These are phyloP conservation scores for Hymenoscyphus infarciens DNA, from an alignment of 2,329 filamentous ascomycete species.

Conservation along the genomic window DNA sequence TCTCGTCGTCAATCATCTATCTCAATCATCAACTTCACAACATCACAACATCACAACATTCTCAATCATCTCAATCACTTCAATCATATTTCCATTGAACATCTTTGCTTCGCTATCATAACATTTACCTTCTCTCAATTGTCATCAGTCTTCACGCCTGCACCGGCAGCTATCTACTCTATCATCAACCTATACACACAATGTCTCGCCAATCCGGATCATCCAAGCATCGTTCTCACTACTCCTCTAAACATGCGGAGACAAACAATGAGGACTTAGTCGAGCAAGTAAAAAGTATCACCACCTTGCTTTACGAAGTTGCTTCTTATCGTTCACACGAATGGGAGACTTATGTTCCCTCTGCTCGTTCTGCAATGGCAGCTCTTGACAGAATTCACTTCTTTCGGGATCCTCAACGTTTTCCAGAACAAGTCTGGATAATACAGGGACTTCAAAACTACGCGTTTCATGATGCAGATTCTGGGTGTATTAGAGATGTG, in stretches of 20 bases:
- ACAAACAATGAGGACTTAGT: constrained; percentile 25
- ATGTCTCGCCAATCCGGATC: constrained; percentile 27
- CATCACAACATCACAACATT: constrained; percentile 2
- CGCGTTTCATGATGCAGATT: constrained; percentile 47
- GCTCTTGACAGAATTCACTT: constrained; percentile 40
- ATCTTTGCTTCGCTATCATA: background rate
- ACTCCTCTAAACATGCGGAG: constrained; percentile 19
- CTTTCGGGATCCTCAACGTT: constrained; percentile 36
- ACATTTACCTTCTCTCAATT: background rate
- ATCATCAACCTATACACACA: background rate
- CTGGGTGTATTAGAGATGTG: constrained; percentile 43
- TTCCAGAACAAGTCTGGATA: constrained; percentile 40
- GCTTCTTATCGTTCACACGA: constrained; percentile 25
- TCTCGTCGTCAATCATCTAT: constrained; percentile 3
- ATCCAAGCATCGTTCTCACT: constrained; percentile 20
- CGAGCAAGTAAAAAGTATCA: constrained; percentile 31
- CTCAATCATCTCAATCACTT: background rate
- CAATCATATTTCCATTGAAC: background rate
- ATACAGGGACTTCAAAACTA: constrained; percentile 46
- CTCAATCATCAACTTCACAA: constrained; percentile 2
- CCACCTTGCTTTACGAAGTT: constrained; percentile 30
- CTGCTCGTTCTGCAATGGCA: constrained; percentile 39
- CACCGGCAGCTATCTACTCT: background rate
- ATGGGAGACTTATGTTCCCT: constrained; percentile 36
- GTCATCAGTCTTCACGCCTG: background rate